phyloP scores from a whole-genome alignment of 257 asterid species.

The Marsdenia floribunda region DNA sequence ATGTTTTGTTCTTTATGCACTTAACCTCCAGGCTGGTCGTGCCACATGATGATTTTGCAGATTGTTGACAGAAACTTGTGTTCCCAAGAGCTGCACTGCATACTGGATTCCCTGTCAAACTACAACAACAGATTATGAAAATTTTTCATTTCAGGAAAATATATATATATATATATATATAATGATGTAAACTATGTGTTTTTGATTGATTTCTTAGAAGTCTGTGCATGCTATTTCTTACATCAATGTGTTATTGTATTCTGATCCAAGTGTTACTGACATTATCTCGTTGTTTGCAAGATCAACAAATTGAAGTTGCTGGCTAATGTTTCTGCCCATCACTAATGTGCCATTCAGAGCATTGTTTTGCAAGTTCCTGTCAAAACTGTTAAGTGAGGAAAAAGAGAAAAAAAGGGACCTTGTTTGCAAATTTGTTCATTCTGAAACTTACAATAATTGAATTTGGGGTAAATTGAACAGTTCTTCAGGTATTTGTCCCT shows the following conservation, averaged over 20 bases:
- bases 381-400: neutral
- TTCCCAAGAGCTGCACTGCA: conserved; percentile 48
- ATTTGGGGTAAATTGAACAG: conserved; percentile 69
- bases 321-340: conserved; percentile 58
- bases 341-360: conserved; percentile 57
- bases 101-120: conserved; percentile 86
- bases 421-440: neutral
- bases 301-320: conserved; percentile 66
- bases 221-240: conserved; percentile 26
- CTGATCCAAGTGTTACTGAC: conserved; percentile 63
- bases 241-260: conserved; percentile 64
- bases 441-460: conserved; percentile 67
- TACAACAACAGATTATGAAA: conserved; percentile 13
- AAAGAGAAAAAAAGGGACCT: too few species aligned
- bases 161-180: too few species aligned
- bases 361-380: conserved; percentile 75
- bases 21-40: conserved; percentile 48
- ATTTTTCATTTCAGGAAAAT: too few species aligned
- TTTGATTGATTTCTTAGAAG: neutral
- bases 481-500: conserved; percentile 60
- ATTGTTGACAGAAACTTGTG: conserved; percentile 62
- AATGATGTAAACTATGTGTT: neutral
- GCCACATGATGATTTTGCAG: conserved; percentile 45
- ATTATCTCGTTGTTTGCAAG: conserved; percentile 60
- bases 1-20: conserved; percentile 58